A percentile compares a stretch with the other conserved stretches of the same genome.
phyloP scores from a whole-genome alignment of 2,329 filamentous ascomycete genomes.

The Talaromyces sp. region DNA sequence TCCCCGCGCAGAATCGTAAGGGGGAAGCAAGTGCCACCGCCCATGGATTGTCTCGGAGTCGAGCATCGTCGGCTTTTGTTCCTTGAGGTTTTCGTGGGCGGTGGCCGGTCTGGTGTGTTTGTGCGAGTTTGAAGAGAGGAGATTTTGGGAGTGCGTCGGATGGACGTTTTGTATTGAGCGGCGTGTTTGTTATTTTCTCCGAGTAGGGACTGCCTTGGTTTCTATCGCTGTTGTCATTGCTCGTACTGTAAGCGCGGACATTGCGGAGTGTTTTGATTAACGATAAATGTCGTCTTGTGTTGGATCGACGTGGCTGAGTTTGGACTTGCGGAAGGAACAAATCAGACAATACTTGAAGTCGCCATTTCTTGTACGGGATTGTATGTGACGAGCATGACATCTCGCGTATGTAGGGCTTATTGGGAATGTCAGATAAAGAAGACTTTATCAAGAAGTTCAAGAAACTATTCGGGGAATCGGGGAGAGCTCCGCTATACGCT shows the following conservation, averaged over 20 bases:
- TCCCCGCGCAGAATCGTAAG: constrained; percentile 30
- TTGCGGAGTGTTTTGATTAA: not conserved
- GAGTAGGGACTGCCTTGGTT: not conserved
- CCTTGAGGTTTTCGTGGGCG: constrained; percentile 25
- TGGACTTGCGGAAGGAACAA: not conserved
- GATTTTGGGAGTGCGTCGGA: constrained; percentile 35
- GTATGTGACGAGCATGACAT: constrained; percentile 9
- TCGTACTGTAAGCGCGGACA: not conserved
- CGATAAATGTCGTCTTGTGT: not conserved
- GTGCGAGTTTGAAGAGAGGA: constrained; percentile 25
- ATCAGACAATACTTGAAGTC: not conserved
- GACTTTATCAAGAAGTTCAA: not conserved
- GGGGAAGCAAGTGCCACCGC: constrained; percentile 37
- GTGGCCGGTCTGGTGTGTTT: constrained; percentile 1
- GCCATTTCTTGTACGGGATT: constrained; percentile 8
- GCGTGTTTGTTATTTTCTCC: not conserved
- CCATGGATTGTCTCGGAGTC: constrained; percentile 37
- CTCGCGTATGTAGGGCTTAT: not conserved
- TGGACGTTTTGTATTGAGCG: constrained; percentile 15
- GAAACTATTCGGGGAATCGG: not conserved
- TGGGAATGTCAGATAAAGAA: no score
- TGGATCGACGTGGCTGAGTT: not conserved
- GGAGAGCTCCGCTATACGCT: not conserved
- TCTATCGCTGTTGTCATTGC: not conserved
- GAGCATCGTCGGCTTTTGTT: constrained; percentile 22